These are phyloP conservation scores for Lepidium sativum DNA, from an alignment of 345 rosid species.

Conservation along the genomic window DNA sequence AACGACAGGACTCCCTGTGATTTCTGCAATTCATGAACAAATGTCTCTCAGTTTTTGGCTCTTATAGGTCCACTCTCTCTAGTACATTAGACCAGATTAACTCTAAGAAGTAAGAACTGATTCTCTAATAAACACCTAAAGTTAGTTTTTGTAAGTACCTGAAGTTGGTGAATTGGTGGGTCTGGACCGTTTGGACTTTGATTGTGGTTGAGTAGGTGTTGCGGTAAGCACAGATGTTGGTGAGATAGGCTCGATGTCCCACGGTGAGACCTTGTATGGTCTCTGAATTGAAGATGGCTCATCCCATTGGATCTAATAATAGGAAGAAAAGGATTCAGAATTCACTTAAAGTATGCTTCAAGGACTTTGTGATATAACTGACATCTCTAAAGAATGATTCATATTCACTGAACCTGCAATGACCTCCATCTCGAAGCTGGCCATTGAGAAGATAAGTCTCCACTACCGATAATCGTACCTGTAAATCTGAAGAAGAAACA, in stretches of 20 bases:
- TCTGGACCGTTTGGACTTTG: conserved; percentile 55
- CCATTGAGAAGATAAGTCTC: conserved; percentile 59
- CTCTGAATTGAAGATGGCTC: conserved; percentile 59
- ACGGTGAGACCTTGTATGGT: conserved; percentile 72
- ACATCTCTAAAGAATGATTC: not conserved
- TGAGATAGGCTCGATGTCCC: conserved; percentile 68
- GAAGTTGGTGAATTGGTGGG: conserved; percentile 36
- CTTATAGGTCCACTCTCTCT: too few relatives aligned
- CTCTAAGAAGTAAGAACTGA: not conserved
- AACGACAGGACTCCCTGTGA: conserved; percentile 35
- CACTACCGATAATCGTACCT: conserved; percentile 60
- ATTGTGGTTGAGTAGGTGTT: conserved; percentile 34
- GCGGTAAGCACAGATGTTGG: conserved; percentile 25
- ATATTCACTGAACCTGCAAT: conserved; percentile 43
- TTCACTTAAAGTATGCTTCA: not conserved
- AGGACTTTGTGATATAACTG: not conserved
- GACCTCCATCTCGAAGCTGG: conserved; percentile 66
- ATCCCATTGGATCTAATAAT: conserved; percentile 66
- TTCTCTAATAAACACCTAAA: not conserved
- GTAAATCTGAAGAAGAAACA: conserved; percentile 40
- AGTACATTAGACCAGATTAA: not conserved
- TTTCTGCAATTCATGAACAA: conserved; percentile 22
- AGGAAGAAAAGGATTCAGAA: not conserved
- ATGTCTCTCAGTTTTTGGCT: too few relatives aligned
- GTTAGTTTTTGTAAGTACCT: conserved; percentile 23